Evolutionary conservation across 306 rosid species (phyloP).

Genomic region (Hippophae rhamnoides): DNA sequence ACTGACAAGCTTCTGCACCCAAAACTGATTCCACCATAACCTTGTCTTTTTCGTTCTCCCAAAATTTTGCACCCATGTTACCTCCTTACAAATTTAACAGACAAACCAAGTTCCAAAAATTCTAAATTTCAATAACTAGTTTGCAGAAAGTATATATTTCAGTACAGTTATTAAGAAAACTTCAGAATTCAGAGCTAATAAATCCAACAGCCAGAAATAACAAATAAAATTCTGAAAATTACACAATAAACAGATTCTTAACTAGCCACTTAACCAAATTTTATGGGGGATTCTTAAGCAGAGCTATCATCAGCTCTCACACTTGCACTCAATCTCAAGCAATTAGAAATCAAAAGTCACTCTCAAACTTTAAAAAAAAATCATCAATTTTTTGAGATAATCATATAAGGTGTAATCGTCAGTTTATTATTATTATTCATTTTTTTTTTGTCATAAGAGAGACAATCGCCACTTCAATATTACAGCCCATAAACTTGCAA

Average conservation of each 20-base stretch:
- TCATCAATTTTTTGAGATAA: no score
- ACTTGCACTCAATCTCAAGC: neutral
- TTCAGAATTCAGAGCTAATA: constrained; percentile 8
- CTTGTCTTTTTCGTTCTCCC: constrained; percentile 65
- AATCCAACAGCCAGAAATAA: neutral
- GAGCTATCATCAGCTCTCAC: neutral
- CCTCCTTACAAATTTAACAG: constrained; percentile 14
- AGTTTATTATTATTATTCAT: no score
- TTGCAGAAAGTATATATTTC: constrained; percentile 1
- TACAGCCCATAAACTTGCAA: neutral
- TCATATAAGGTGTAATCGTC: neutral
- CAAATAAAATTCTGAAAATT: neutral
- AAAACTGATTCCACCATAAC: constrained; percentile 66
- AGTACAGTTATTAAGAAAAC: constrained; percentile 3
- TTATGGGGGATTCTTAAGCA: no score
- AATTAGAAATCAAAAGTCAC: no score
- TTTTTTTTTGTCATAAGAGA: no score
- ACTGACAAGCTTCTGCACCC: constrained; percentile 71
- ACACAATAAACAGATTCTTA: no score
- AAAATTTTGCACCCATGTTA: constrained; percentile 56
- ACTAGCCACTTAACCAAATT: no score
- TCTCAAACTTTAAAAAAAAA: no score
- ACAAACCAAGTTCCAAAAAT: constrained; percentile 8
- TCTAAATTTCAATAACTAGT: constrained; percentile 5
- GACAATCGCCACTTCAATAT: neutral